These are phyloP conservation scores for Acanthamoeba lenticulata DNA, from an alignment of 208 protist species.

Conservation along the genomic window DNA sequence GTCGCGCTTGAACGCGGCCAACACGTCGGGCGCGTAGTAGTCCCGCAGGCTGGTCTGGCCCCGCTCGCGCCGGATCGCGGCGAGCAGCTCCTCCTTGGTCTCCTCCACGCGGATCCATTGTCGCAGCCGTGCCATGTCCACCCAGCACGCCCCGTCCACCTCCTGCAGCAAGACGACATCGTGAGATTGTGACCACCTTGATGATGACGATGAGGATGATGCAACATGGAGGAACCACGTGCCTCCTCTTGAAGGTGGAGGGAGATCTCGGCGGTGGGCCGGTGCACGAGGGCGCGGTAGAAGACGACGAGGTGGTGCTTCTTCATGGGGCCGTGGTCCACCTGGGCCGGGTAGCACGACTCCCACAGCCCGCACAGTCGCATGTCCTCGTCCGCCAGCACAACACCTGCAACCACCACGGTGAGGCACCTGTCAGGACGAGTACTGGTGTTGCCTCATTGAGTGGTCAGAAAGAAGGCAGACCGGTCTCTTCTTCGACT, in stretches of 20 bases:
- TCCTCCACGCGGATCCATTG: background rate
- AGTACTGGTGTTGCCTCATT: background rate
- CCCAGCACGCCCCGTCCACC: constrained; percentile 12
- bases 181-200: background rate
- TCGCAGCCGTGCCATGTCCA: background rate
- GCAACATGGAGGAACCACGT: background rate
- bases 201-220: background rate
- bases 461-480: background rate
- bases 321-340: background rate
- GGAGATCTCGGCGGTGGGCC: background rate
- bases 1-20: background rate
- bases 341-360: background rate
- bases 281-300: constrained; percentile 1
- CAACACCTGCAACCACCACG: background rate
- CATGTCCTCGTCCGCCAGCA: constrained; percentile 6
- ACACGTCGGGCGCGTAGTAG: background rate
- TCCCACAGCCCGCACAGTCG: constrained; percentile 6
- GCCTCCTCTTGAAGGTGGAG: background rate
- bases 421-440: background rate
- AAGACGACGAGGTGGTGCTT: constrained; percentile 38
- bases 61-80: background rate
- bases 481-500: constrained; percentile 71
- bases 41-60: background rate
- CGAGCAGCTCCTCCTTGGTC: background rate
- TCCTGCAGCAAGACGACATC: background rate